Percentiles rank a stretch among this genome's conserved stretches.
Conservation (phyloP, 1,284 basidiomycete genomes). For the Calocybe gambosa region DNA sequence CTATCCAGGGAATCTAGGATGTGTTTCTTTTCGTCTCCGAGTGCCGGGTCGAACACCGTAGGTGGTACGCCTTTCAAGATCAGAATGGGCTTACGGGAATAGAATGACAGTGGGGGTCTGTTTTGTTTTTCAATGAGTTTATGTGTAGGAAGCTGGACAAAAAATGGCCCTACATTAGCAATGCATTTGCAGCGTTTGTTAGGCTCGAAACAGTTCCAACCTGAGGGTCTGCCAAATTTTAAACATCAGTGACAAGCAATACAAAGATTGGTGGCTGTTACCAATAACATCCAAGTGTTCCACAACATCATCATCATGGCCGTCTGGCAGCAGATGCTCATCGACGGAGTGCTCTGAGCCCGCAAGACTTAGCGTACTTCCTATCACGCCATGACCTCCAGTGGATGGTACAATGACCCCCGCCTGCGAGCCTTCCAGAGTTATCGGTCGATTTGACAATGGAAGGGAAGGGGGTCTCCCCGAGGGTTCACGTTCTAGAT, state of each 20-base stretch:
- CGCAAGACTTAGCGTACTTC: constrained; percentile 37
- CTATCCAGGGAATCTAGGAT: constrained; percentile 63
- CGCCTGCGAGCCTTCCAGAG: constrained; percentile 23
- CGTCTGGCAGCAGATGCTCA: constrained; percentile 14
- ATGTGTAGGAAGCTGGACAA: background rate
- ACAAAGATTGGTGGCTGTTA: constrained; percentile 21
- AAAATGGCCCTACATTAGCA: constrained; percentile 34
- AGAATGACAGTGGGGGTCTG: constrained; percentile 64
- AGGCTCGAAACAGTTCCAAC: constrained; percentile 65
- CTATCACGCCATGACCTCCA: constrained; percentile 33
- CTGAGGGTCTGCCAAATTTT: constrained; percentile 50
- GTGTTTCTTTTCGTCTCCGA: constrained; percentile 25
- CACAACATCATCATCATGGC: constrained; percentile 66
- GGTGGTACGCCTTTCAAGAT: constrained; percentile 39
- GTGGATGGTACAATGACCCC: constrained; percentile 22
- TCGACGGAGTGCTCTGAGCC: constrained; percentile 20
- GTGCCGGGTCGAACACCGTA: constrained; percentile 17
- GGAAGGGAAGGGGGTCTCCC: constrained; percentile 11
- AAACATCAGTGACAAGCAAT: constrained; percentile 1
- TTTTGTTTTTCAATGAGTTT: constrained; percentile 5
- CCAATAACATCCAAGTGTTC: constrained; percentile 77
- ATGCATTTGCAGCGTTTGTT: constrained; percentile 75
- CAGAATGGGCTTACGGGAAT: constrained; percentile 63
- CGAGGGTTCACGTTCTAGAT: constrained; percentile 5
- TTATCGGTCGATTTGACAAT: constrained; percentile 17